Conservation (phyloP, 2,329 filamentous ascomycete species). For the Alternaria novae-zelandiae region DNA sequence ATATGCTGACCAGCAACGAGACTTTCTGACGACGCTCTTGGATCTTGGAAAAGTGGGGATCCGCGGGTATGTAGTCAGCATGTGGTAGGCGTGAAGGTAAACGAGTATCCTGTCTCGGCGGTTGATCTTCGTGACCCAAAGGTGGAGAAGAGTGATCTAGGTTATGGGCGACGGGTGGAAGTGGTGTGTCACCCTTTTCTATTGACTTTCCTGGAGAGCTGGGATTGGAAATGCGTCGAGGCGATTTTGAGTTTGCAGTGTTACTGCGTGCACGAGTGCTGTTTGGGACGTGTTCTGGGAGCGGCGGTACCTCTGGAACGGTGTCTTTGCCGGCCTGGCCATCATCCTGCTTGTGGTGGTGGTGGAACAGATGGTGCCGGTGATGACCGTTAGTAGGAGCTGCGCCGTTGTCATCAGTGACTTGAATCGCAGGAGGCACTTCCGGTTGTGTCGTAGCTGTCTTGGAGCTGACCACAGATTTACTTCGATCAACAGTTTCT, state of each 20-base stretch:
- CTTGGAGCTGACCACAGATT: conserved; percentile 34
- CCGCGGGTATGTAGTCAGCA: conserved; percentile 40
- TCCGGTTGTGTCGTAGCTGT: conserved; percentile 36
- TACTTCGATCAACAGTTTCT: conserved; percentile 23
- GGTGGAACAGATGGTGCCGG: conserved; percentile 41
- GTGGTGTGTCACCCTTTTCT: conserved; percentile 43
- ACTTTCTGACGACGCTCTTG: conserved; percentile 63
- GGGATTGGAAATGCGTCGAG: conserved; percentile 27
- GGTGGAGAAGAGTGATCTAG: conserved; percentile 47
- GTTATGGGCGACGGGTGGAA: conserved; percentile 52
- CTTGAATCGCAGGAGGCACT: conserved; percentile 73
- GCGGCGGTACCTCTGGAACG: conserved; percentile 29
- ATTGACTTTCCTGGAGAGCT: conserved; percentile 34
- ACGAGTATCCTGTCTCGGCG: conserved; percentile 52
- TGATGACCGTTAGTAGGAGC: conserved; percentile 45
- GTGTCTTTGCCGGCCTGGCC: conserved; percentile 34
- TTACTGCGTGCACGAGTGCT: conserved; percentile 20
- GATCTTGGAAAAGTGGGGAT: conserved; percentile 58
- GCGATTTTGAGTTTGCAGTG: conserved; percentile 19
- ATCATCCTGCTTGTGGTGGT: conserved; percentile 43
- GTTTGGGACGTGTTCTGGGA: conserved; percentile 30
- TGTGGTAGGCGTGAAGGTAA: conserved; percentile 51
- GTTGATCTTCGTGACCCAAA: conserved; percentile 48
- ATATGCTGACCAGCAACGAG: conserved; percentile 74
- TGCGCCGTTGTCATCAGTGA: conserved; percentile 68